Evolutionary conservation across 2,329 filamentous ascomycete species (phyloP), one percentile per base, ranked within the genome.

Genomic region (Pyrenophora graminea): DNA sequence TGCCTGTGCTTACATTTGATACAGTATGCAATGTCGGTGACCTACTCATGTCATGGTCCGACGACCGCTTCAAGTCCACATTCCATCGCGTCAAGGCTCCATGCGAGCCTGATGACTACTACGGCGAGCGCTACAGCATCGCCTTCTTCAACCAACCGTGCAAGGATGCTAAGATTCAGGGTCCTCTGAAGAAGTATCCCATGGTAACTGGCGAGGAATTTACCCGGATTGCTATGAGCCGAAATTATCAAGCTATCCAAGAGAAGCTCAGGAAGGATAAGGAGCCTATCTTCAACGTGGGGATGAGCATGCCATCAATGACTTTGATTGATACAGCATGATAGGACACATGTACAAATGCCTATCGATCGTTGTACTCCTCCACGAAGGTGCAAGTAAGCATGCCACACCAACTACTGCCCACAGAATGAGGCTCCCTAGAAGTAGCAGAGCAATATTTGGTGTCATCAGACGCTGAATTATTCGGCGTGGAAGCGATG

Each of bases 1-100:
- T 3, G 17, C n/a, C n/a, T 18, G 4, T 36, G 13, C 39, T 45
- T 15, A 54, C 23, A 3, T 33, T 80, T 30, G 27, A 53, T 2
- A 83, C 85, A 48, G 80, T 88, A 7, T 87, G 84, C 69, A 87
- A 86, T 59, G 84, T 87, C 53, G 85, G 85, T 3, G 85, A 88
- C 63, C 72, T 87, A 47, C 74, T 88, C 13, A 87, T 88, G 85
- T 80, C 77, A 36, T 86, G 85, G 84, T 83, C 79, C 23, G 85
- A 87, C 63, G 85, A 87, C 67, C 79, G 84, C 17, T 86, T 87
- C 75, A 87, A 87, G 71, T 84, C 80, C 34, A 86, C 84, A 0
- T 83, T 85, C 45, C 85, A 87, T 69, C 79, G 84, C 3, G 84
- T 87, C 51, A 85, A 84, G 70, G 82, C 83, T 1, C 84, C 84